Conservation (phyloP, 306 rosid species). For the Cicer judaicum region DNA sequence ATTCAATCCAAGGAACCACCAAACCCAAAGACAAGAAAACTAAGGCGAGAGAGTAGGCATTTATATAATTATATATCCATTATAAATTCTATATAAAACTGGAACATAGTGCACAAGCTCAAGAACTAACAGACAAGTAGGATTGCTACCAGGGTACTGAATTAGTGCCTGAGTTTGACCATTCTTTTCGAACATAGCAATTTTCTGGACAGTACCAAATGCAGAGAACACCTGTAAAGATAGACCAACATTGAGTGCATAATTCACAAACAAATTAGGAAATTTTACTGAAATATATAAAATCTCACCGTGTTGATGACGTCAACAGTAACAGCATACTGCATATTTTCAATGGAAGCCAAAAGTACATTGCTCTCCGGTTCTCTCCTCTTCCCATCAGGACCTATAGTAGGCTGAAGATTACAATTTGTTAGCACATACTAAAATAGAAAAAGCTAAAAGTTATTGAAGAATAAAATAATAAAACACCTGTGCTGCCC, state of each 20-base stretch:
- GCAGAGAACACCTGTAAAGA: conserved; percentile 76
- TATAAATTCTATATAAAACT: conserved; percentile 27
- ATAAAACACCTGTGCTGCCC: conserved; percentile 70
- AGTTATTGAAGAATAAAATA: conserved; percentile 2
- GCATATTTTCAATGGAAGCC: conserved; percentile 96
- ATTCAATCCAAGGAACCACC: conserved; percentile 12
- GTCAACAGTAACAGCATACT: conserved; percentile 93
- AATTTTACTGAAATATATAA: neutral
- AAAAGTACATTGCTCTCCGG: conserved; percentile 90
- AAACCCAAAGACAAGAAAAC: conserved; percentile 19
- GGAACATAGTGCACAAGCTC: conserved; percentile 11
- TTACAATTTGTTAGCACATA: conserved; percentile 44
- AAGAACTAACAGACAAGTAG: conserved; percentile 36
- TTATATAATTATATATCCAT: conserved; percentile 2
- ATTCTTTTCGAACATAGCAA: conserved; percentile 88
- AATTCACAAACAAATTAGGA: conserved; percentile 32
- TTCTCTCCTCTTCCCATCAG: conserved; percentile 89
- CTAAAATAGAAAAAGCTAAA: conserved; percentile 21
- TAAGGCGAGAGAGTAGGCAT: neutral
- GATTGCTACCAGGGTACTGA: conserved; percentile 75
- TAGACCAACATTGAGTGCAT: conserved; percentile 29
- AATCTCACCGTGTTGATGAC: conserved; percentile 79
- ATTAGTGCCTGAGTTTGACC: conserved; percentile 86
- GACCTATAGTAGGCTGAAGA: conserved; percentile 76
- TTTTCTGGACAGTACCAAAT: conserved; percentile 77